Evolutionary conservation across 176 grass and related monocot species (phyloP).

Genomic region (Cenchrus fungigraminus): DNA sequence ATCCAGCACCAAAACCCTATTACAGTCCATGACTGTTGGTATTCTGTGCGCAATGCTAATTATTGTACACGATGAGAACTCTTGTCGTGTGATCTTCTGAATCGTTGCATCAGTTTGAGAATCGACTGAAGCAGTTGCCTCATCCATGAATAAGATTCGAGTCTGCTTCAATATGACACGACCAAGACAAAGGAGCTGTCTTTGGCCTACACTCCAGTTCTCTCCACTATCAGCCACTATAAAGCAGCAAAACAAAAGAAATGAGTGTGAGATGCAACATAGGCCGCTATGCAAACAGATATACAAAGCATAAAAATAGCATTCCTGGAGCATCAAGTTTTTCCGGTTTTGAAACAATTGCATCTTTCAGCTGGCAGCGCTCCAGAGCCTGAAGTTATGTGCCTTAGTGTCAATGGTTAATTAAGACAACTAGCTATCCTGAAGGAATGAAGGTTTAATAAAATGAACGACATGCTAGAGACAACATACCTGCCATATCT

Average conservation of each 20-base stretch:
- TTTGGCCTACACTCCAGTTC: slow-evolving; percentile 96
- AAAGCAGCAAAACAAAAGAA: slow-evolving; percentile 11
- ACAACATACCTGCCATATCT: slow-evolving; percentile 88
- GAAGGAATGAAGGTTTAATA: neutral
- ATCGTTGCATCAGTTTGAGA: slow-evolving; percentile 90
- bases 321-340: slow-evolving; percentile 87
- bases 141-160: slow-evolving; percentile 88
- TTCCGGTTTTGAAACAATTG: slow-evolving; percentile 77
- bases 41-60: slow-evolving; percentile 97
- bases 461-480: slow-evolving; percentile 9
- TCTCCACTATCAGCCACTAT: slow-evolving; percentile 90
- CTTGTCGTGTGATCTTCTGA: slow-evolving; percentile 83
- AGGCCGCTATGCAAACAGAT: neutral
- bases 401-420: neutral
- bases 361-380: slow-evolving; percentile 88
- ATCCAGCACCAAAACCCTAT: slow-evolving; percentile 86
- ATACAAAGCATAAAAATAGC: slow-evolving; percentile 19
- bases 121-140: slow-evolving; percentile 95
- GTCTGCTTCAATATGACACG: slow-evolving; percentile 82
- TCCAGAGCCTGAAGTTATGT: slow-evolving; percentile 78
- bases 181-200: slow-evolving; percentile 85
- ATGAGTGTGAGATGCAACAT: slow-evolving; percentile 8
- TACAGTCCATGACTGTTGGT: slow-evolving; percentile 96
- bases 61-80: slow-evolving; percentile 83
- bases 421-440: neutral